Evolutionary conservation across 176 grass and related monocot genomes (phyloP), one percentile per base, ranked within the genome.

Genomic region (Aegilops speltoides): DNA sequence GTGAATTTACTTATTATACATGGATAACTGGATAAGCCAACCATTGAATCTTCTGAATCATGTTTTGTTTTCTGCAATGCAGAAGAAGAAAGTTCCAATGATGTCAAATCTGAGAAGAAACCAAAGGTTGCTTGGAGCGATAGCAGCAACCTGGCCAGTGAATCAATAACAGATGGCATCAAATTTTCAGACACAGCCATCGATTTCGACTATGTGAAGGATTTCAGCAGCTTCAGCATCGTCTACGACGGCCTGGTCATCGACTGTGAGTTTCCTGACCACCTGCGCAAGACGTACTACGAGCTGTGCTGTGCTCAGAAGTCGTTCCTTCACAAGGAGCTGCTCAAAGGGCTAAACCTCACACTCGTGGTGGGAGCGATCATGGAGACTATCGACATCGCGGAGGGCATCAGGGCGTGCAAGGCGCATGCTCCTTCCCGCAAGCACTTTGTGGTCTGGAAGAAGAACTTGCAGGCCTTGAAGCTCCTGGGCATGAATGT

Each of bases 401-500:
- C 84, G 0, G 75, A 83, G 65, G 89, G 74, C 5, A 79, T 90
- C 75, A 83, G 43, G 67, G 89, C 84, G 7, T 87, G 80, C 66
- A 57, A 66, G 43, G 57, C 1, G 0, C 28, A 24, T 2, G 3
- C 54, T 33, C 79, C 73, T 37, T 78, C 37, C 31, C 8, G 0
- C 2, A 32, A 74, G 41, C 79, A 87, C 84, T 38, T 90, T 6
- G 32, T 83, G 20, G 10, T 87, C 14, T 90, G 89, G 89, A 90
- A 79, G 84, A 90, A 67, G 74, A 87, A 85, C 20, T 67, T 90
- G 59, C 57, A 90, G 57, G 82, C 80, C 8, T 79, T 90, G 3
- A 66, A 83, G 59, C 32, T 79, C 22, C 80, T 90, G 41, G 89
- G 89, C 43, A 90, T 90, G 89, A 16, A 90, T 2, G 80, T 90